A percentile compares a stretch with the other conserved stretches of the same genome.
These are phyloP conservation scores for Aspergillus wentii DNA, from an alignment of 495 filamentous ascomycete genomes.

Conservation along the genomic window DNA sequence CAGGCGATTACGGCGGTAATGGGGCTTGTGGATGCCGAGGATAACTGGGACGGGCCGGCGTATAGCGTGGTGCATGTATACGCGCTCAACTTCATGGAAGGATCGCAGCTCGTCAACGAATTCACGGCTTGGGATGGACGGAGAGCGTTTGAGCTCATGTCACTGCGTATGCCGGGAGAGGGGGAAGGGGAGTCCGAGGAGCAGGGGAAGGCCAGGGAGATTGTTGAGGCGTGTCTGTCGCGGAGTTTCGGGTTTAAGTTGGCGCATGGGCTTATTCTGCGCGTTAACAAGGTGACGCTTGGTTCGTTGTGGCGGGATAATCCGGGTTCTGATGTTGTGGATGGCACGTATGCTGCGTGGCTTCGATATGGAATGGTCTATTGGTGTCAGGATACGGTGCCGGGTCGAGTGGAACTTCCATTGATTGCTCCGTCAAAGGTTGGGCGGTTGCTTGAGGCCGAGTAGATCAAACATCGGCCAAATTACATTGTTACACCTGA, in stretches of 20 bases:
- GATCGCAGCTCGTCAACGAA: constrained; percentile 47
- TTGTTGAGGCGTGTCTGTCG: constrained; percentile 43
- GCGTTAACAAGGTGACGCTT: constrained; percentile 23
- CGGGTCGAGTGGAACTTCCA: too few species aligned
- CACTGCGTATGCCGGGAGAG: constrained; percentile 35
- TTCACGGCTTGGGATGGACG: constrained; percentile 44
- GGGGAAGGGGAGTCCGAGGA: constrained; percentile 43
- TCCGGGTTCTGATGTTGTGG: constrained; percentile 16
- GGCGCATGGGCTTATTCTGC: constrained; percentile 46
- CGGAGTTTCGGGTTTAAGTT: constrained; percentile 50
- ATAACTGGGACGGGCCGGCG: constrained; percentile 47
- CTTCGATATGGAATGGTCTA: constrained; percentile 15
- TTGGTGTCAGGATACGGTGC: constrained; percentile 16
- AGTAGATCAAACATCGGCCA: too few species aligned
- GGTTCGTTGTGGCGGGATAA: constrained; percentile 19
- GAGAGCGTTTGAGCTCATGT: constrained; percentile 46
- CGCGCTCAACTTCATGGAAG: constrained; percentile 44
- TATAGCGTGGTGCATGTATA: constrained; percentile 44
- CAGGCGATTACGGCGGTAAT: constrained; percentile 45
- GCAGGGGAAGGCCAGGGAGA: constrained; percentile 42
- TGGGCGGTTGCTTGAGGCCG: too few species aligned
- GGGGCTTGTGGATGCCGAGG: constrained; percentile 46
- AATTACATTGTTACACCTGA: too few species aligned
- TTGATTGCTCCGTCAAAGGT: too few species aligned
- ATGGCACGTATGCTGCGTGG: constrained; percentile 19